Percentiles rank a stretch among this genome's conserved stretches.
Evolutionary conservation across 805 yeast genomes (phyloP).

Genomic region (Ogataea salicorniae): DNA sequence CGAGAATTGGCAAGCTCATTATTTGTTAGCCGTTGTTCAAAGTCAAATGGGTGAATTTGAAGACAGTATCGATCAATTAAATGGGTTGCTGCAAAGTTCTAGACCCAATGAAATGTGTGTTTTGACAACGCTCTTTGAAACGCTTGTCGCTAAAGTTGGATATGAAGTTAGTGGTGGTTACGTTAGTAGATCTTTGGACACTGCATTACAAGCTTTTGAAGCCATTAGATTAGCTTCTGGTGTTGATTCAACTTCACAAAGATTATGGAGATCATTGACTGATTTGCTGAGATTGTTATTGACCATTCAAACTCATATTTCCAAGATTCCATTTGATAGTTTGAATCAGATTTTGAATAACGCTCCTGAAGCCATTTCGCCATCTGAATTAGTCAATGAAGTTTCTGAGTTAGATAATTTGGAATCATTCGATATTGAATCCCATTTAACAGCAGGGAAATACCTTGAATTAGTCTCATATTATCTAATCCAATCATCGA

Average conservation of each 20-base stretch:
- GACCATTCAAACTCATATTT: constrained; percentile 48
- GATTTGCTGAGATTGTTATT: constrained; percentile 53
- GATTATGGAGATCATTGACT: constrained; percentile 62
- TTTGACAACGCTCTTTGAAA: constrained; percentile 50
- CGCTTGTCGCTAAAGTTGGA: constrained; percentile 49
- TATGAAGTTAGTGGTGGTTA: constrained; percentile 54
- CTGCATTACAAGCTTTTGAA: constrained; percentile 34
- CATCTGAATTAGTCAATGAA: constrained; percentile 3
- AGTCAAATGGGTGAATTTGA: constrained; percentile 62
- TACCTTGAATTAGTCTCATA: constrained; percentile 8
- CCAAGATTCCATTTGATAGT: constrained; percentile 41
- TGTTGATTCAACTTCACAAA: constrained; percentile 36
- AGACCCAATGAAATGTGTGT: constrained; percentile 48
- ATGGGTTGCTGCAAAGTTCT: constrained; percentile 32
- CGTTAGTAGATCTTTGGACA: constrained; percentile 58
- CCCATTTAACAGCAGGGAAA: neutral
- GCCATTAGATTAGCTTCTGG: constrained; percentile 18
- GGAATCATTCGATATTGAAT: constrained; percentile 26
- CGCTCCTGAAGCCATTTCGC: neutral
- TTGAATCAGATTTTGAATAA: constrained; percentile 30
- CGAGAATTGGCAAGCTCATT: constrained; percentile 55
- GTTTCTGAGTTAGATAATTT: constrained; percentile 11
- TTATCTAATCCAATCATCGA: constrained; percentile 41
- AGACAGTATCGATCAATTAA: constrained; percentile 48
- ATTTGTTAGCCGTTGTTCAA: constrained; percentile 61